Conservation (phyloP, 2,329 filamentous ascomycete species). For the Colletotrichum horii region DNA sequence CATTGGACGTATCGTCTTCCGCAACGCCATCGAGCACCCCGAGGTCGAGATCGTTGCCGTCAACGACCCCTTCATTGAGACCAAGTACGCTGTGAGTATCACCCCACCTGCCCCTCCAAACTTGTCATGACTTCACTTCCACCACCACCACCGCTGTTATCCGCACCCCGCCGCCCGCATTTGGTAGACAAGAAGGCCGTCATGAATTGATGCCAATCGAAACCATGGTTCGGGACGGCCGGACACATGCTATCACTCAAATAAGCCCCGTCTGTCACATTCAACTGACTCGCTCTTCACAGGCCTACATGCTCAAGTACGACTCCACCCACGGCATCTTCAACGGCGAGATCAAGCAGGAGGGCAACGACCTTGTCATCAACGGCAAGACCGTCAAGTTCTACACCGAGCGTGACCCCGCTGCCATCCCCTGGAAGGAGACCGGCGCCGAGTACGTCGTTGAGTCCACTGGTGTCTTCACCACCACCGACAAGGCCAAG, state of each 20-base stretch:
- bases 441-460: constrained; percentile 92
- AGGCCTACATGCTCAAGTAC: constrained; percentile 99
- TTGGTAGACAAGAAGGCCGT: neutral
- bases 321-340: constrained; percentile 96
- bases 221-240: neutral
- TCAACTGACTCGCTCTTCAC: constrained; percentile 14
- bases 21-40: constrained; percentile 90
- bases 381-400: constrained; percentile 96
- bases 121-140: neutral
- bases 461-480: constrained; percentile 99
- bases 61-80: constrained; percentile 99
- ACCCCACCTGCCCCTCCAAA: neutral
- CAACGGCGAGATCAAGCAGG: constrained; percentile 86
- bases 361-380: constrained; percentile 76
- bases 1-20: constrained; percentile 99
- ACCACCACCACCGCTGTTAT: neutral
- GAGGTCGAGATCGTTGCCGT: constrained; percentile 94
- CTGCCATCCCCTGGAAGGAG: constrained; percentile 87
- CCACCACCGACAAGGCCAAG: constrained; percentile 93
- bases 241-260: neutral
- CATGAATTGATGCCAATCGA: neutral
- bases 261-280: neutral
- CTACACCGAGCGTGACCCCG: constrained; percentile 91
- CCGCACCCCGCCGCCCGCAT: too few species aligned
- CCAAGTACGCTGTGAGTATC: constrained; percentile 89